Percentiles rank a stretch among this genome's conserved stretches.
Conservation (phyloP, 1,284 basidiomycete genomes). For the Tylopilus sp. region DNA sequence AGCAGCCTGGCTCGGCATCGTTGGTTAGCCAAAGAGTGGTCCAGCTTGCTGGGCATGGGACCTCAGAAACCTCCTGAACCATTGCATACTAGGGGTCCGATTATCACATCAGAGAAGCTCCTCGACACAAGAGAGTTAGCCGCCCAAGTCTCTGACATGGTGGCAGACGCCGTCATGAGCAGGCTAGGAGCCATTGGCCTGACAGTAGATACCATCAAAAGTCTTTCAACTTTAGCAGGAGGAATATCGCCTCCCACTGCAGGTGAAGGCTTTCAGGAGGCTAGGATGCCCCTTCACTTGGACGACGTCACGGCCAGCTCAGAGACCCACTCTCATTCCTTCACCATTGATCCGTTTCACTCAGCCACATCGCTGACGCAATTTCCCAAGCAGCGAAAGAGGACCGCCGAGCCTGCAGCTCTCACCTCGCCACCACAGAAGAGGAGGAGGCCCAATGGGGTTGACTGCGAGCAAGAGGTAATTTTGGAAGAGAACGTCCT, state of each 20-base stretch:
- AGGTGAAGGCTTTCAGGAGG: neutral
- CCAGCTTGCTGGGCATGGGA: conserved; percentile 1
- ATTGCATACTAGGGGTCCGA: neutral
- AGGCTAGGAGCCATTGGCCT: neutral
- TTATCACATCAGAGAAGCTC: neutral
- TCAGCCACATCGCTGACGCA: neutral
- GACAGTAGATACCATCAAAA: neutral
- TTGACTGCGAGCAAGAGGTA: neutral
- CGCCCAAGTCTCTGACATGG: neutral
- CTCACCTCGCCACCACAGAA: neutral
- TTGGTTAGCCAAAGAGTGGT: conserved; percentile 11
- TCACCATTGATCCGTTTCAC: no score
- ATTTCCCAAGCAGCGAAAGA: neutral
- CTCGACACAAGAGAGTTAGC: neutral
- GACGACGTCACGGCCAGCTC: neutral
- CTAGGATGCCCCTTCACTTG: no score
- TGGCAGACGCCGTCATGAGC: neutral
- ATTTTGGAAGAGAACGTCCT: neutral
- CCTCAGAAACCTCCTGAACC: neutral
- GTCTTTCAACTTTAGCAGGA: neutral
- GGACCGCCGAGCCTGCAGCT: neutral
- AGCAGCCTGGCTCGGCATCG: conserved; percentile 1
- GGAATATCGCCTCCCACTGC: neutral
- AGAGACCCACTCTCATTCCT: no score
- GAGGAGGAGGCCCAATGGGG: neutral